A percentile compares a stretch with the other conserved stretches of the same genome.
These are phyloP conservation scores for Trichodelitschia bisporula DNA, from an alignment of 495 filamentous ascomycete genomes.

Conservation along the genomic window DNA sequence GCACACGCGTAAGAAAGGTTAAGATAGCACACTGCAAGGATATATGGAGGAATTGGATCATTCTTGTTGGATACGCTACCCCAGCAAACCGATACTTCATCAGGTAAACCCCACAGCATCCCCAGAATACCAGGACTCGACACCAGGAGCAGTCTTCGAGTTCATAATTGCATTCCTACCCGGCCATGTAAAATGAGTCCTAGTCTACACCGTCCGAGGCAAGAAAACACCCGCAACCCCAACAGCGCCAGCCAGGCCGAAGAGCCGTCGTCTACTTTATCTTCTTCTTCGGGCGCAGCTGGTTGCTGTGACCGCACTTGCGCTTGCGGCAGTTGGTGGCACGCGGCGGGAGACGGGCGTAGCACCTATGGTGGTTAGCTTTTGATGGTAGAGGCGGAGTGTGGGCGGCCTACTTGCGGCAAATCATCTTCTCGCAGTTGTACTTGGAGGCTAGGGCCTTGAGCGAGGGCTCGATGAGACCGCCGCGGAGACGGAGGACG, in stretches of 20 bases:
- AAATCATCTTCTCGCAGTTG: constrained; percentile 99
- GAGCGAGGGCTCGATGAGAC: constrained; percentile 96
- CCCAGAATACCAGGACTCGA: too few species aligned
- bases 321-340: constrained; percentile 99
- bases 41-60: too few species aligned
- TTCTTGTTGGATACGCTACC: too few species aligned
- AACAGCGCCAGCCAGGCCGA: neutral
- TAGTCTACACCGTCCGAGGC: neutral
- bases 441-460: constrained; percentile 97
- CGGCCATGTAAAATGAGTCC: neutral
- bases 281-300: constrained; percentile 99
- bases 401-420: constrained; percentile 97
- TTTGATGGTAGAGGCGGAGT: constrained; percentile 1
- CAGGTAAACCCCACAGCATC: neutral
- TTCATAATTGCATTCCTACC: too few species aligned
- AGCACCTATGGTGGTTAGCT: neutral
- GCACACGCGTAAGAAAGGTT: too few species aligned
- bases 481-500: constrained; percentile 96
- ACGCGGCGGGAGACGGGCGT: constrained; percentile 91
- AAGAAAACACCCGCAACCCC: neutral
- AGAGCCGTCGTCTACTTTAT: constrained; percentile 49
- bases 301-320: constrained; percentile 99
- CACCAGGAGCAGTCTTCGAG: too few species aligned
- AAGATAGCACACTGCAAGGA: too few species aligned
- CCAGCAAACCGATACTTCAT: neutral